Conservation (phyloP, 495 filamentous ascomycete species). For the Trichoderma erinaceum region DNA sequence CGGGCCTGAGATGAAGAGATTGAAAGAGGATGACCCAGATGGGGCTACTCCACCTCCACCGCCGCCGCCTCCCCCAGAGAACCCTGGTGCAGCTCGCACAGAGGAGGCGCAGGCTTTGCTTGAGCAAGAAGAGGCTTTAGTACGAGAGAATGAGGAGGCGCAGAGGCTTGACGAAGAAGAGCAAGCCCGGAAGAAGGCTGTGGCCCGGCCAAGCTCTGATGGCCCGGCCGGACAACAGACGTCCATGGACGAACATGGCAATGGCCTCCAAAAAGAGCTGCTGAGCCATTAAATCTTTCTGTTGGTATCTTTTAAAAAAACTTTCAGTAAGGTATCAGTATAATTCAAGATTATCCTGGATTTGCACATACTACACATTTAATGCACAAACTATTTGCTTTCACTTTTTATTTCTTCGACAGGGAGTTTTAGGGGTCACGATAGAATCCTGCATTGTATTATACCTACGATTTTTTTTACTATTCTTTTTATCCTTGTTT, state of each 20-base stretch:
- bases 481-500: not conserved
- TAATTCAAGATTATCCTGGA: conserved; percentile 2
- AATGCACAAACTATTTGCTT: conserved; percentile 2
- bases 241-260: conserved; percentile 8
- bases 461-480: not conserved
- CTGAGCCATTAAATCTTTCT: not conserved
- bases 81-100: conserved; percentile 15
- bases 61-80: conserved; percentile 36
- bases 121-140: conserved; percentile 37
- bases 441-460: conserved; percentile 8
- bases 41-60: conserved; percentile 35
- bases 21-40: conserved; percentile 41
- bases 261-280: not conserved
- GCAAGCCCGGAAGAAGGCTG: conserved; percentile 20
- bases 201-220: not conserved
- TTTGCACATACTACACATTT: conserved; percentile 8
- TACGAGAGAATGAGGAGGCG: conserved; percentile 38
- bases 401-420: not conserved
- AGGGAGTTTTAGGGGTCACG: not conserved
- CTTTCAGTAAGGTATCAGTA: not conserved
- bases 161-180: conserved; percentile 39
- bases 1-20: conserved; percentile 40
- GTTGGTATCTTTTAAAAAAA: not conserved
- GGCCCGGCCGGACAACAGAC: conserved; percentile 6
- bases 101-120: conserved; percentile 35